phyloP scores from a whole-genome alignment of 2,329 filamentous ascomycete genomes.

The Madurella mycetomatis region DNA sequence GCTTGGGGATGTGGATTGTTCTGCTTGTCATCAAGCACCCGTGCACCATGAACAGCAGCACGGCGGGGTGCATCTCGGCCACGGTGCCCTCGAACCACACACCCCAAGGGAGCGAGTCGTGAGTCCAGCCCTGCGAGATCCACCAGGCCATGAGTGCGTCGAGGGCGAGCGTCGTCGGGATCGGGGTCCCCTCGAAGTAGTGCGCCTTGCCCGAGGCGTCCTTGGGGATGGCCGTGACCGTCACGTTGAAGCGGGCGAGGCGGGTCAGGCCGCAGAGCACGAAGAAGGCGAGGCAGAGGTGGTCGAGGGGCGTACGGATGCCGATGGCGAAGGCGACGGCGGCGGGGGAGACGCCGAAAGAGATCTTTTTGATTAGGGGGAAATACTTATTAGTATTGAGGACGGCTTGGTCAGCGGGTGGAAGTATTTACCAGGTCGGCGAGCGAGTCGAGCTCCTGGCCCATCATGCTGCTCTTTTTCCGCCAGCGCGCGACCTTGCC shows the following conservation, averaged over 20 bases:
- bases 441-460: conserved; percentile 92
- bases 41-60: conserved; percentile 76
- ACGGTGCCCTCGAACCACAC: conserved; percentile 60
- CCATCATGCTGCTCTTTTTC: conserved; percentile 96
- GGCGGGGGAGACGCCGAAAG: conserved; percentile 89
- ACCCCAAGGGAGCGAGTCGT: conserved; percentile 74
- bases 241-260: conserved; percentile 96
- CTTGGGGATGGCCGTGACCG: conserved; percentile 82
- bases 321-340: conserved; percentile 85
- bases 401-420: conserved; percentile 1
- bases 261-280: conserved; percentile 91
- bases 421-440: conserved; percentile 73
- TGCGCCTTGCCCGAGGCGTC: conserved; percentile 85
- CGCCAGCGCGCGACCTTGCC: conserved; percentile 95
- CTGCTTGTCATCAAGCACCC: conserved; percentile 95
- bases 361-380: conserved; percentile 60
- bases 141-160: conserved; percentile 86
- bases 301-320: conserved; percentile 77
- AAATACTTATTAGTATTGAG: not conserved
- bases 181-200: conserved; percentile 96
- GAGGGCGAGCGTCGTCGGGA: conserved; percentile 81
- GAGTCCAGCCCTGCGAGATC: conserved; percentile 74
- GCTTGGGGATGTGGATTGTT: conserved; percentile 92
- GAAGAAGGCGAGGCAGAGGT: conserved; percentile 76
- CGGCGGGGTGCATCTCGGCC: conserved; percentile 81